Evolutionary conservation across 768 basidiomycete genomes (phyloP), one percentile per base, ranked within the genome.

Genomic region (Russula ochroleuca): DNA sequence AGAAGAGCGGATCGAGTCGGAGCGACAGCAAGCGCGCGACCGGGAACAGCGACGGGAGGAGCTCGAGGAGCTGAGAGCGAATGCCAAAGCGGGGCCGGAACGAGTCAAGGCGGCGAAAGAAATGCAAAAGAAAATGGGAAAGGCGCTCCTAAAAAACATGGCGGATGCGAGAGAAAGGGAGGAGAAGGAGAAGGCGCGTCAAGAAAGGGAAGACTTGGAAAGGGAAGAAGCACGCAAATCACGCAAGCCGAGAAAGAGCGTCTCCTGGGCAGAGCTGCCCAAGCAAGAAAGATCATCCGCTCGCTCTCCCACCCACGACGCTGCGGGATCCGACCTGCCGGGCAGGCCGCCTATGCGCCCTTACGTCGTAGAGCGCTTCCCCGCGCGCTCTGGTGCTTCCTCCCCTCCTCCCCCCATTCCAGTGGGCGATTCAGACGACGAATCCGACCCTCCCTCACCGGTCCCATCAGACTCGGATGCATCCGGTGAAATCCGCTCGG

Each of bases 121-220:
- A 62, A 74, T 90, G 71, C 88, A 90, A 72, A 87, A 84, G 77
- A 88, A 84, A 75, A 89, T 92, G 87, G 90, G 88, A 2, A 84
- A 80, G 67, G 84, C 87, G 0, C 76, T 92, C 43, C 62, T 91
- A 45, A 72, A 73, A 51, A 79, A 79, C 61, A 70, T 81, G 60
- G 73, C 78, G 7, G 73, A 79, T 50, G 73, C 77, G 19, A 77
- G 73, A 57, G 77, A 77, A 60, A 69, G 74, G 41, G 79, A 75
- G 40, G 75, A 77, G 33, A 73, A 74, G 56, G 76, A 71, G 40
- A 68, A 71, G 60, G 69, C 62, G n/a, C 72, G 61, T 19, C 68
- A 72, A 54, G 72, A 70, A 1, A 70, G 74, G 57, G 72, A 76
- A 56, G 70, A 75, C 8, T 38, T 64, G 33, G 55, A 59, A 23